Evolutionary conservation across 768 basidiomycete genomes (phyloP).

Genomic region (Peribolospora kevripleyi): DNA sequence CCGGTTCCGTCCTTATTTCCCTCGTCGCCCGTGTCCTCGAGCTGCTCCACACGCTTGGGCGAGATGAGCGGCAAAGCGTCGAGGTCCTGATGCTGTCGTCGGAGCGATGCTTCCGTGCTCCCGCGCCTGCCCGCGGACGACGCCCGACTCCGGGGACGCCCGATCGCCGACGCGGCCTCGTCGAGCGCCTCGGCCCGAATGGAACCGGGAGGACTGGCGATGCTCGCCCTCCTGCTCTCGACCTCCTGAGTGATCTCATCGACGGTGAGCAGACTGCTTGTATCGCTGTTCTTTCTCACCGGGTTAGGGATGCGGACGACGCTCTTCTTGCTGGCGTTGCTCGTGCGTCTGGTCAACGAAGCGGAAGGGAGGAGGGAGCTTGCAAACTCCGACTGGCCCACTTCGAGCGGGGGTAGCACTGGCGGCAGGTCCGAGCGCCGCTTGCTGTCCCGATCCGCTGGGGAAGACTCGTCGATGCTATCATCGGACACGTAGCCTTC

Average conservation of each 20-base stretch:
- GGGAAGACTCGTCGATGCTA: slow-evolving; percentile 21
- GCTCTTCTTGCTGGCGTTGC: slow-evolving; percentile 6
- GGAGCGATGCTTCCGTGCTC: too few species aligned
- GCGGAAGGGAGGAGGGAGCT: neutral
- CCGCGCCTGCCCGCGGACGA: too few species aligned
- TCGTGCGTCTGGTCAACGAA: neutral
- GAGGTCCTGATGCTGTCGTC: too few species aligned
- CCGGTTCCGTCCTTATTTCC: neutral
- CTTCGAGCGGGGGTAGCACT: neutral
- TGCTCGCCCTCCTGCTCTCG: slow-evolving; percentile 35
- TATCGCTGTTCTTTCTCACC: slow-evolving; percentile 48
- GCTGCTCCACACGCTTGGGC: too few species aligned
- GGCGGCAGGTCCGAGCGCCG: neutral
- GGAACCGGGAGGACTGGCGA: slow-evolving; percentile 9
- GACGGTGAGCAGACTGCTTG: slow-evolving; percentile 75
- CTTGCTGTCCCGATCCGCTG: slow-evolving; percentile 10
- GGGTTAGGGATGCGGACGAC: too few species aligned
- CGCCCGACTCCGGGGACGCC: too few species aligned
- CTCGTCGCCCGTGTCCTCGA: too few species aligned
- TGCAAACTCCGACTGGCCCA: neutral
- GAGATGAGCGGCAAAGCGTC: too few species aligned
- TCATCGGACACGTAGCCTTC: slow-evolving; percentile 3
- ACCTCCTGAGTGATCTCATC: slow-evolving; percentile 96
- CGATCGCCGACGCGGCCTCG: too few species aligned
- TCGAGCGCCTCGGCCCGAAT: too few species aligned